phyloP scores from a whole-genome alignment of 2,329 filamentous ascomycete species.

The Colletotrichum spaethianum region DNA sequence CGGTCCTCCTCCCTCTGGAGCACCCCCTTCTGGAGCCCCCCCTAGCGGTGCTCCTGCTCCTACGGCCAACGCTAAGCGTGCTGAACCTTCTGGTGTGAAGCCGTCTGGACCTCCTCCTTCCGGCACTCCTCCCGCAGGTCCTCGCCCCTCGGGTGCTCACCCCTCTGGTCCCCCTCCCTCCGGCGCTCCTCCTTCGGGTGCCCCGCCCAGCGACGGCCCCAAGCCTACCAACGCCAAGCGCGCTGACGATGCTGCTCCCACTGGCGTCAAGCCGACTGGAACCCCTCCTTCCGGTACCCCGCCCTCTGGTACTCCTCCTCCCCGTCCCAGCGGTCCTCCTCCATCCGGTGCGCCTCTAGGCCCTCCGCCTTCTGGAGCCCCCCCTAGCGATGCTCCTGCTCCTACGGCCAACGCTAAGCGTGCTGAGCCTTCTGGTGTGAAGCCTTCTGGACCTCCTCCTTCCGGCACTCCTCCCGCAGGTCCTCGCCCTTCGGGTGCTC shows the following conservation, averaged over 20 bases:
- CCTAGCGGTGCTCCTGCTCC: slow-evolving; percentile 22
- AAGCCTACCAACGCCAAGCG: background rate
- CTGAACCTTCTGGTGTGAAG: slow-evolving; percentile 13
- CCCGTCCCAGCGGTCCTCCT: too few species aligned
- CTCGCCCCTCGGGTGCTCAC: background rate
- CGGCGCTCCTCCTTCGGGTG: slow-evolving; percentile 15
- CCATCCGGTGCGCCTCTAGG: slow-evolving; percentile 13
- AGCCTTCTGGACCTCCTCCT: slow-evolving; percentile 9
- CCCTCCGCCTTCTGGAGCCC: slow-evolving; percentile 16
- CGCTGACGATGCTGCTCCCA: slow-evolving; percentile 8
- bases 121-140: background rate
- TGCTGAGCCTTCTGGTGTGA: slow-evolving; percentile 4
- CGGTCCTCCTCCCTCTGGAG: slow-evolving; percentile 17
- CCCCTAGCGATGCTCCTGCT: background rate
- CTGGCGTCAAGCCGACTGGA: slow-evolving; percentile 3
- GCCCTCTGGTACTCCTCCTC: slow-evolving; percentile 24
- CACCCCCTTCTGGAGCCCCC: slow-evolving; percentile 16
- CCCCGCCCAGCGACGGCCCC: background rate
- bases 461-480: slow-evolving; percentile 25
- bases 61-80: slow-evolving; percentile 22
- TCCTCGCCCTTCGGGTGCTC: background rate
- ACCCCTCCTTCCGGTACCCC: slow-evolving; percentile 9
- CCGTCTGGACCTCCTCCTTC: slow-evolving; percentile 10
- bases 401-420: slow-evolving; percentile 1
- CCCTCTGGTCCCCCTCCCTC: slow-evolving; percentile 12